phyloP scores from a whole-genome alignment of 192 early-diverging fungal genomes.

The Dimargaris xerosporica region DNA sequence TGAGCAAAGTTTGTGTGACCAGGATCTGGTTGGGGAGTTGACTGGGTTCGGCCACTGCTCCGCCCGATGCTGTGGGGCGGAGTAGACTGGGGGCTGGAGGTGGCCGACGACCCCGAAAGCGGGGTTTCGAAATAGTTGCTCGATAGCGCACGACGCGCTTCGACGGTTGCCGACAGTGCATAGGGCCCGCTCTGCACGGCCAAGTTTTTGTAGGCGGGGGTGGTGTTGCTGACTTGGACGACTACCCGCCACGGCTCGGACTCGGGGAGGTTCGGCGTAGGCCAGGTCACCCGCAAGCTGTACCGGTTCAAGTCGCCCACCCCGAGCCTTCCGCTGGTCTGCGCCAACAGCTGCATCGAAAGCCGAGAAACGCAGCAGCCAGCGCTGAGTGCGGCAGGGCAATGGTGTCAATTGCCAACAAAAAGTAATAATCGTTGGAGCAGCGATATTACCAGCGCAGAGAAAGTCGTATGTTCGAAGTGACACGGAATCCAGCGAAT shows the following conservation, averaged over 20 bases:
- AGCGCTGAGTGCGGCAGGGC: no score
- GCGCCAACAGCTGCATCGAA: not conserved
- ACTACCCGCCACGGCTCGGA: not conserved
- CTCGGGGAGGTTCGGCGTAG: not conserved
- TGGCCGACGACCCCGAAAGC: not conserved
- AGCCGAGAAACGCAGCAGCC: not conserved
- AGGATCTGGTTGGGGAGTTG: no score
- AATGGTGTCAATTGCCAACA: no score
- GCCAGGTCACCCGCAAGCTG: not conserved
- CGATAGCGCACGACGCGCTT: not conserved
- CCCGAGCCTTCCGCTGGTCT: not conserved
- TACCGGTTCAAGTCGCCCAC: conserved; percentile 7
- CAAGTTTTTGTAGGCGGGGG: conserved; percentile 2
- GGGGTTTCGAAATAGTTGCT: not conserved
- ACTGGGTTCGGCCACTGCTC: no score
- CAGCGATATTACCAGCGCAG: no score
- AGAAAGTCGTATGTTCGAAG: no score
- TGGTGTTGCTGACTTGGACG: conserved; percentile 2
- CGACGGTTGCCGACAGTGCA: conserved; percentile 10
- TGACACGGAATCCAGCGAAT: no score
- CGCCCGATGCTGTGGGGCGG: not conserved
- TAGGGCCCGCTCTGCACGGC: not conserved
- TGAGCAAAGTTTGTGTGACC: not conserved
- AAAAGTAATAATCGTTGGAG: no score
- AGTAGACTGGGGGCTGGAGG: not conserved